These are phyloP conservation scores for Fusarium brevicatenulatum DNA, from an alignment of 2,329 filamentous ascomycete genomes.

Conservation along the genomic window DNA sequence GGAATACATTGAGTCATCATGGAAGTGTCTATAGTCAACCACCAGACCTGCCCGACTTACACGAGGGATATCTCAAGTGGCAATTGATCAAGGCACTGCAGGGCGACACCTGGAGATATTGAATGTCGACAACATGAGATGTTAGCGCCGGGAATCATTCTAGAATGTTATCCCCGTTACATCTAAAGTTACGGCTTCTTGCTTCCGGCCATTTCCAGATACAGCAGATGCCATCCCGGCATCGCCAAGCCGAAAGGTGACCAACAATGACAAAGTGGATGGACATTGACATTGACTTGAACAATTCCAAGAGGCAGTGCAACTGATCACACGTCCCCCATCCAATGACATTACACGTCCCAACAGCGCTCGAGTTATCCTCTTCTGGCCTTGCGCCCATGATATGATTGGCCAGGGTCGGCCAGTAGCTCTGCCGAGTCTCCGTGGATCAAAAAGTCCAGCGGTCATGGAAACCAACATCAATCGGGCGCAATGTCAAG, in stretches of 20 bases:
- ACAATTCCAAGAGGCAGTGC: slow-evolving; percentile 29
- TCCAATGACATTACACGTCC: slow-evolving; percentile 20
- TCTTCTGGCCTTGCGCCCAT: neutral
- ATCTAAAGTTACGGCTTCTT: slow-evolving; percentile 1
- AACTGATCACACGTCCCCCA: slow-evolving; percentile 18
- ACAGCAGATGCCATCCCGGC: slow-evolving; percentile 14
- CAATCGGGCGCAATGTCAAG: slow-evolving; percentile 14
- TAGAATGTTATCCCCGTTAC: slow-evolving; percentile 17
- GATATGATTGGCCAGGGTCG: slow-evolving; percentile 18
- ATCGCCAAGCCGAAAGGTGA: slow-evolving; percentile 23
- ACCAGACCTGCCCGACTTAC: neutral
- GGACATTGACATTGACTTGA: neutral
- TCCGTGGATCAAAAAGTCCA: slow-evolving; percentile 16
- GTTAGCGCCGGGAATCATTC: slow-evolving; percentile 23
- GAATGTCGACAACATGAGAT: neutral
- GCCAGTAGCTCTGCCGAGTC: slow-evolving; percentile 27
- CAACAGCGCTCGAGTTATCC: neutral
- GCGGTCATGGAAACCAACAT: slow-evolving; percentile 19
- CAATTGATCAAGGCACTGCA: slow-evolving; percentile 14
- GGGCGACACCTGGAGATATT: neutral
- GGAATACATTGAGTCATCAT: neutral
- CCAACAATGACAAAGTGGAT: slow-evolving; percentile 30
- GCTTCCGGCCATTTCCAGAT: slow-evolving; percentile 29
- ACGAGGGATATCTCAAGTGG: slow-evolving; percentile 10
- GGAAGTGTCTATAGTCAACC: too few species aligned